A percentile compares a stretch with the other conserved stretches of the same genome.
Conservation (phyloP, 208 protist species). For the Leishmania turanica region DNA sequence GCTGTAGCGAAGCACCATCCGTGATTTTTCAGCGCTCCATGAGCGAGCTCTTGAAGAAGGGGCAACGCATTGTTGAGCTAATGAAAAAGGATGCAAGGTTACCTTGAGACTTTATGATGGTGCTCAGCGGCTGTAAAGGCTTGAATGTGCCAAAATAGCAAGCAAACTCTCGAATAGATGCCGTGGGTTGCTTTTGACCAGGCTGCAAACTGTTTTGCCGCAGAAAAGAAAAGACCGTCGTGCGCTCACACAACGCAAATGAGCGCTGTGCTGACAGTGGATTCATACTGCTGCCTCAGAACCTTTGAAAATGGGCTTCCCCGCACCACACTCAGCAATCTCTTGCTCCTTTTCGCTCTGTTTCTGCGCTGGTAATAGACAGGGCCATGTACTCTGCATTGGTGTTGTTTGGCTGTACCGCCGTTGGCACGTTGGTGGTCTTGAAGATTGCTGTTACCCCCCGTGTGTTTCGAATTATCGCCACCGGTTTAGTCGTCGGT, state of each 20-base stretch:
- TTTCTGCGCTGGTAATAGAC: neutral
- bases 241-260: neutral
- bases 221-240: neutral
- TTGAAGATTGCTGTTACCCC: constrained; percentile 46
- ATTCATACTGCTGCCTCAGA: neutral
- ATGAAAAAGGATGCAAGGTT: neutral
- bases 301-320: neutral
- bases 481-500: constrained; percentile 36
- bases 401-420: constrained; percentile 39
- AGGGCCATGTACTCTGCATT: constrained; percentile 35
- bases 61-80: neutral
- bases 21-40: neutral
- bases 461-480: constrained; percentile 41
- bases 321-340: neutral
- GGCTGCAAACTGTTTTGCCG: neutral
- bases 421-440: constrained; percentile 32
- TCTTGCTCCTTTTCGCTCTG: constrained; percentile 1
- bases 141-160: neutral
- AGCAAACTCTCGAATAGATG: neutral
- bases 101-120: neutral
- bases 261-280: neutral
- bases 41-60: neutral
- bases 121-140: neutral
- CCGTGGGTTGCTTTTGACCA: neutral
- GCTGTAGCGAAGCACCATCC: no score